These are phyloP conservation scores for Ajuga reptans DNA, from an alignment of 305 asterid species.

Conservation along the genomic window DNA sequence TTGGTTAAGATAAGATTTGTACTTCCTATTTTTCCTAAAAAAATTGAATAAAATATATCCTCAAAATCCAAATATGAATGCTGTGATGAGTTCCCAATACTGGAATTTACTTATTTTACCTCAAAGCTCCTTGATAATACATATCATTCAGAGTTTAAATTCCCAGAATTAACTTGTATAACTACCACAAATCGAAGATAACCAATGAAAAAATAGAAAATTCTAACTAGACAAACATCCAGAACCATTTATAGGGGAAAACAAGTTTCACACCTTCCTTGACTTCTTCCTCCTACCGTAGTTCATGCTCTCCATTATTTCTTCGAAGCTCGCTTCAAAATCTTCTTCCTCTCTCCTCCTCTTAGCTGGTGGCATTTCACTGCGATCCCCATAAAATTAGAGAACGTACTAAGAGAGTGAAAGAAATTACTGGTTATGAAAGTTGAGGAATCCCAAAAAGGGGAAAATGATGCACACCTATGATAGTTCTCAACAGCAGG, in stretches of 20 bases:
- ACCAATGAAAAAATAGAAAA: not conserved
- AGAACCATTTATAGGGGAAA: not conserved
- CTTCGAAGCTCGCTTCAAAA: constrained; percentile 51
- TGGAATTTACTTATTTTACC: too few species aligned
- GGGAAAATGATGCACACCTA: constrained; percentile 24
- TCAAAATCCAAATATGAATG: too few species aligned
- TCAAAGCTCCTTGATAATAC: not conserved
- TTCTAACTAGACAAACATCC: not conserved
- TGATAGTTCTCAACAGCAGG: constrained; percentile 27
- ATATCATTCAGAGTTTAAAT: not conserved
- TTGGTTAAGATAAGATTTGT: too few species aligned
- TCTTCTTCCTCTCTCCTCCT: constrained; percentile 50
- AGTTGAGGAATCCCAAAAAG: not conserved
- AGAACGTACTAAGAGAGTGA: not conserved
- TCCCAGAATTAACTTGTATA: not conserved
- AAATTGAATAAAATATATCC: too few species aligned
- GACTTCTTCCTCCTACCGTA: constrained; percentile 51
- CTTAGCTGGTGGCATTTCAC: constrained; percentile 47
- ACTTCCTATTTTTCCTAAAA: too few species aligned
- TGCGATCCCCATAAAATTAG: constrained; percentile 24
- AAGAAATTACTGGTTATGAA: not conserved
- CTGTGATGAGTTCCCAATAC: too few species aligned
- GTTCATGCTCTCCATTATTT: constrained; percentile 65
- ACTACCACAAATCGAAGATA: not conserved
- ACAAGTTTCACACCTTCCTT: constrained; percentile 41